phyloP scores from a whole-genome alignment of 371 early-diverging fungal species.

The Mucor piriformis region DNA sequence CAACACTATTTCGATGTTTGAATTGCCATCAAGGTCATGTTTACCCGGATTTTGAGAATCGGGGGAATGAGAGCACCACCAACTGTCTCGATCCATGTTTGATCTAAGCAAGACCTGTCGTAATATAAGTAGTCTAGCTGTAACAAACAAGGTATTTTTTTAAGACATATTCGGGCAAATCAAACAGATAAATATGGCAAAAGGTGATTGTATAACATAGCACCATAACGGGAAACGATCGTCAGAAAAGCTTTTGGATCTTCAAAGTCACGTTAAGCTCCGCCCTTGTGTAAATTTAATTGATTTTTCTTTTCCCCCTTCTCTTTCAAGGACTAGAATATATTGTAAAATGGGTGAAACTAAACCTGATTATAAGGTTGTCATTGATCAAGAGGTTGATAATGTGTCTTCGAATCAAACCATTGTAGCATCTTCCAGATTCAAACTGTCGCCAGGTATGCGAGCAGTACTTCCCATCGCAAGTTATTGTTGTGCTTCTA shows the following conservation, averaged over 20 bases:
- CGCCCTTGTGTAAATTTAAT: not conserved
- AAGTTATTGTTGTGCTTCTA: slow-evolving; percentile 87
- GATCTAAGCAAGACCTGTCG: no score
- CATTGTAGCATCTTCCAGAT: slow-evolving; percentile 38
- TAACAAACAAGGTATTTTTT: no score
- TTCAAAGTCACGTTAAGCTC: not conserved
- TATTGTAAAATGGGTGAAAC: slow-evolving; percentile 13
- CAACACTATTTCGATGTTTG: no score
- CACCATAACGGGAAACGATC: not conserved
- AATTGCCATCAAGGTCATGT: no score
- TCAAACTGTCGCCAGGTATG: slow-evolving; percentile 46
- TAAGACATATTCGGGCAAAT: no score
- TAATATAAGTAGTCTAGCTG: no score
- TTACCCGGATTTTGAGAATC: no score
- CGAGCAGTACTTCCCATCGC: slow-evolving; percentile 70
- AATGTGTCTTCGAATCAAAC: slow-evolving; percentile 14
- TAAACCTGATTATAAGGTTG: slow-evolving; percentile 27
- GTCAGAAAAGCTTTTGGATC: not conserved
- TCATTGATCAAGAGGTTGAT: slow-evolving; percentile 29
- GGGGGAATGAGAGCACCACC: no score
- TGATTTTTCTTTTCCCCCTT: not conserved
- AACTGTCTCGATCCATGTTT: no score
- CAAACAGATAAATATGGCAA: no score
- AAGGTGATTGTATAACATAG: no score
- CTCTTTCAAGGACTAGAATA: not conserved